Percentiles rank a stretch among this genome's conserved stretches.
Evolutionary conservation across 495 filamentous ascomycete genomes (phyloP).

Genomic region (Podospora didyma): DNA sequence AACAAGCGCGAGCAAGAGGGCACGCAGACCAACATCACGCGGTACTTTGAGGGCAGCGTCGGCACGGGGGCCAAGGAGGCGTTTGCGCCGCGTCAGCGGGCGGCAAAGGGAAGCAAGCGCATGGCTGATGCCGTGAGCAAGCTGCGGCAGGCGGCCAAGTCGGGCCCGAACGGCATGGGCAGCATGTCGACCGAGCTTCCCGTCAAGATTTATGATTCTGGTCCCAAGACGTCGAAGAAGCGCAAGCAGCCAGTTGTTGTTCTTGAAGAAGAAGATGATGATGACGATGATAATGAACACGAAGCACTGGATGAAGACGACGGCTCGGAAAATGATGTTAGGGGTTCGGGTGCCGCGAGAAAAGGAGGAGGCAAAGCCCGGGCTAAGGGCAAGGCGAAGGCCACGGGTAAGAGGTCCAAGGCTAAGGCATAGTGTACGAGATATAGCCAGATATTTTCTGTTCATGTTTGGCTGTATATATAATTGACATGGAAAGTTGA

Average conservation of each 20-base stretch:
- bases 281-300: conserved; percentile 17
- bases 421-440: conserved; percentile 11
- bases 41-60: conserved; percentile 59
- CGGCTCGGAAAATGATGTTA: background rate
- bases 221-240: conserved; percentile 19
- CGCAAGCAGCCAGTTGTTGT: conserved; percentile 17
- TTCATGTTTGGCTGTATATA: too few relatives aligned
- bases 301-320: conserved; percentile 20
- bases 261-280: conserved; percentile 26
- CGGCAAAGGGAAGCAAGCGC: conserved; percentile 66
- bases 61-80: conserved; percentile 49
- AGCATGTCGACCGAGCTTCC: conserved; percentile 18
- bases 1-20: conserved; percentile 81
- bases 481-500: too few relatives aligned
- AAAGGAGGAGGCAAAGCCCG: conserved; percentile 23
- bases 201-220: conserved; percentile 9
- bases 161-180: conserved; percentile 13
- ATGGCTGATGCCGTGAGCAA: conserved; percentile 78
- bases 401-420: conserved; percentile 30
- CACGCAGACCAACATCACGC: conserved; percentile 94
- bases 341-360: background rate
- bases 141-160: conserved; percentile 49
- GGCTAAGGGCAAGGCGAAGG: conserved; percentile 16
- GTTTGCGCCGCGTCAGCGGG: conserved; percentile 72
- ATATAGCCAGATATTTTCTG: background rate